Conservation (phyloP, 495 filamentous ascomycete genomes). For the Physcia stellaris region DNA sequence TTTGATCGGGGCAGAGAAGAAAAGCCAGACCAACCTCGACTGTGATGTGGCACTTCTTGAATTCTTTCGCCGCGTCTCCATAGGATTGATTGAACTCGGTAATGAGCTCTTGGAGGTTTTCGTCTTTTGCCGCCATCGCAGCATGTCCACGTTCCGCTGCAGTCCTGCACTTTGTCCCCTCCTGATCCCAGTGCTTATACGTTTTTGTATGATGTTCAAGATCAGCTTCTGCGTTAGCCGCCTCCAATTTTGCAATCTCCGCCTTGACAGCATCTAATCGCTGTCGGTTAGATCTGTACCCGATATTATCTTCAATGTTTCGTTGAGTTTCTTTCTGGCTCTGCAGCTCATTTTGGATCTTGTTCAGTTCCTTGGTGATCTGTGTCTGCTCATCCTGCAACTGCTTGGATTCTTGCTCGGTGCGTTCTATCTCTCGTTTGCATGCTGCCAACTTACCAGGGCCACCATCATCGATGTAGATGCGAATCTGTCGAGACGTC, state of each 20-base stretch:
- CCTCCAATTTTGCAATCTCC: constrained; percentile 66
- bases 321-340: constrained; percentile 67
- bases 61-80: constrained; percentile 66
- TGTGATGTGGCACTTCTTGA: constrained; percentile 77
- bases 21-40: constrained; percentile 39
- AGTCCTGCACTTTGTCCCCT: constrained; percentile 45
- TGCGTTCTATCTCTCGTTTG: constrained; percentile 49
- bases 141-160: constrained; percentile 54
- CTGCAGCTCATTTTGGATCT: constrained; percentile 60
- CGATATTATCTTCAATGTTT: constrained; percentile 75
- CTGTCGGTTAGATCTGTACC: constrained; percentile 59
- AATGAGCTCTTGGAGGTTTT: constrained; percentile 52
- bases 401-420: constrained; percentile 50
- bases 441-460: constrained; percentile 54
- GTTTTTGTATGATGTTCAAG: constrained; percentile 59
- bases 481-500: constrained; percentile 62
- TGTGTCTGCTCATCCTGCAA: constrained; percentile 54
- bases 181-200: constrained; percentile 44
- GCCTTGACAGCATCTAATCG: constrained; percentile 48
- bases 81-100: constrained; percentile 78
- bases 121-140: constrained; percentile 66
- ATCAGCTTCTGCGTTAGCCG: constrained; percentile 71
- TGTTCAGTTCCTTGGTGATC: constrained; percentile 57
- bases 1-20: background rate
- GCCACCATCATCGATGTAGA: constrained; percentile 67